Conservation (phyloP, 192 early-diverging fungal genomes). For the Lobosporangium transversale region DNA sequence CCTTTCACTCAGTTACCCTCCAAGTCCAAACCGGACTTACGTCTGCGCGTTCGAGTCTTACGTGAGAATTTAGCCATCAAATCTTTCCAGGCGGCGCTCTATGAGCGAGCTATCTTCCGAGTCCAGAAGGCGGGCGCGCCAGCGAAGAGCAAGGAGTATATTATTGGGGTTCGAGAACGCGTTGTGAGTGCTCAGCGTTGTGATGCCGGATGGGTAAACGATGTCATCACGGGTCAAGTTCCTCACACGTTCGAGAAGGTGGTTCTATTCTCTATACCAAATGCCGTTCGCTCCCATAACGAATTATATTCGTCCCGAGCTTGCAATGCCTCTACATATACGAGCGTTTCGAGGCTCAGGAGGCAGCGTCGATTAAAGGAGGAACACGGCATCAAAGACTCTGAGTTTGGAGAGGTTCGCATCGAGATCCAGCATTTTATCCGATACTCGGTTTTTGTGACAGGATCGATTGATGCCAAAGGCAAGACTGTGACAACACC, state of each 20-base stretch:
- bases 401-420: conserved; percentile 43
- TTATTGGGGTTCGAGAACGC: conserved; percentile 38
- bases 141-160: conserved; percentile 20
- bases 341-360: conserved; percentile 17
- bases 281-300: conserved; percentile 25
- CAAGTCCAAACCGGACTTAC: conserved; percentile 30
- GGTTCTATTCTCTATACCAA: conserved; percentile 41
- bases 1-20: conserved; percentile 32
- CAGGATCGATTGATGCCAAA: conserved; percentile 32
- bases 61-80: conserved; percentile 36
- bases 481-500: conserved; percentile 20
- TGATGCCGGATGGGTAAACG: conserved; percentile 46
- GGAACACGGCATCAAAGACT: conserved; percentile 31
- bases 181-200: conserved; percentile 42
- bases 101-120: conserved; percentile 36
- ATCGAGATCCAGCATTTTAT: conserved; percentile 51
- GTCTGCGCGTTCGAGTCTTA: conserved; percentile 37
- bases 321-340: conserved; percentile 30
- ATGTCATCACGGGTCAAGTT: conserved; percentile 26
- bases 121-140: conserved; percentile 36
- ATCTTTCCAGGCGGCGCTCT: conserved; percentile 44
- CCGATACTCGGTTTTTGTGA: conserved; percentile 41
- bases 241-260: conserved; percentile 53
- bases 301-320: conserved; percentile 21
- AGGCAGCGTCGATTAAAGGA: conserved; percentile 28